These are phyloP conservation scores for Penicillium griseofulvum DNA, from an alignment of 2,329 filamentous ascomycete species.

Conservation along the genomic window DNA sequence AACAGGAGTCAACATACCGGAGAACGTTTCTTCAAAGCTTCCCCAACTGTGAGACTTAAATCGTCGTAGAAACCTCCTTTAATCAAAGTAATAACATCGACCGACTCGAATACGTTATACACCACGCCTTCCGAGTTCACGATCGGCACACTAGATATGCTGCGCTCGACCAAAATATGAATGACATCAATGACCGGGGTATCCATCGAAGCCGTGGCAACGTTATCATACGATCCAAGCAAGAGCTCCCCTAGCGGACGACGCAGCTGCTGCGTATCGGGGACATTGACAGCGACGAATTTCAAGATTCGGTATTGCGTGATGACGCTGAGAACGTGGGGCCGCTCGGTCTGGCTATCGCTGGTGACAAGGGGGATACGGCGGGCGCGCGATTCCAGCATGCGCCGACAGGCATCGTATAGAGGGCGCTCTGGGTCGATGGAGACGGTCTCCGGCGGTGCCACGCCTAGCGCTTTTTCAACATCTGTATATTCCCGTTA, in stretches of 20 bases:
- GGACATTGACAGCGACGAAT: slow-evolving; percentile 94
- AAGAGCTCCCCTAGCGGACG: slow-evolving; percentile 82
- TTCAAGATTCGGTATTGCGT: slow-evolving; percentile 98
- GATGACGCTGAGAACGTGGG: slow-evolving; percentile 93
- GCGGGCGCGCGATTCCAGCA: slow-evolving; percentile 89
- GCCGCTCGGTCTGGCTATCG: slow-evolving; percentile 87
- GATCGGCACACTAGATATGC: slow-evolving; percentile 93
- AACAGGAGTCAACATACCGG: slow-evolving; percentile 54
- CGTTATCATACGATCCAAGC: slow-evolving; percentile 76
- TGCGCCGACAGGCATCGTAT: slow-evolving; percentile 91
- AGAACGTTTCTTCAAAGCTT: slow-evolving; percentile 79
- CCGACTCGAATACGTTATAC: slow-evolving; percentile 95
- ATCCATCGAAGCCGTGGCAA: slow-evolving; percentile 83
- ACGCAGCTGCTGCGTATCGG: slow-evolving; percentile 81
- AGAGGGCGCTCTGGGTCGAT: slow-evolving; percentile 86
- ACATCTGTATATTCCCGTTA: slow-evolving; percentile 64
- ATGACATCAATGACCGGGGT: slow-evolving; percentile 93
- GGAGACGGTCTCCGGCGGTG: slow-evolving; percentile 91
- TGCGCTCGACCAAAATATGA: slow-evolving; percentile 84
- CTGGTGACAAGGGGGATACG: slow-evolving; percentile 91
- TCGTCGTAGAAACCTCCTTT: slow-evolving; percentile 93
- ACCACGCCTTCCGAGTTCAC: slow-evolving; percentile 75
- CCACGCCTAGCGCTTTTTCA: slow-evolving; percentile 87
- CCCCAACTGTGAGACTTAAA: slow-evolving; percentile 78
- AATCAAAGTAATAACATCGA: slow-evolving; percentile 94